phyloP scores from a whole-genome alignment of 352 stramenopile species.

The Phytophthora megakarya region DNA sequence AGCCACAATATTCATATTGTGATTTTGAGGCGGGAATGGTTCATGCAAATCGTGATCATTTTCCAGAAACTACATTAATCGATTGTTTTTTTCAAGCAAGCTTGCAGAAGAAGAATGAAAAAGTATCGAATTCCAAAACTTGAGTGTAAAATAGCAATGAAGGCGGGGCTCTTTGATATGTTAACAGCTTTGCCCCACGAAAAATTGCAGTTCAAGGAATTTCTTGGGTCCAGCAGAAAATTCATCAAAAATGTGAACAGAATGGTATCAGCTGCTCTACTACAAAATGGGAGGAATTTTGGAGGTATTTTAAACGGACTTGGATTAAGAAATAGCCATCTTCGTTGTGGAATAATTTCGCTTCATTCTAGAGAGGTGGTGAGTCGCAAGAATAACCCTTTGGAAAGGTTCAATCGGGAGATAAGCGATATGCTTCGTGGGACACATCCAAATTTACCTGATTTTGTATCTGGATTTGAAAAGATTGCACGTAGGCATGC shows the following conservation, averaged over 20 bases:
- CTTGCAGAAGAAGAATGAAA: neutral
- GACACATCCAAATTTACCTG: conserved; percentile 11
- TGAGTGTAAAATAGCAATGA: neutral
- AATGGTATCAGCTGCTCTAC: neutral
- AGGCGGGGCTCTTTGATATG: neutral
- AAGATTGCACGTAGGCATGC: conserved; percentile 3
- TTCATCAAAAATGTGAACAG: too few species aligned
- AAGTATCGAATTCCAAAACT: neutral
- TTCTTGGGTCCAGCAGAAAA: neutral
- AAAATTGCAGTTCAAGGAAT: neutral
- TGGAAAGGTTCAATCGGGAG: conserved; percentile 30
- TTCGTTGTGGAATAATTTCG: too few species aligned
- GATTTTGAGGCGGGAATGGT: neutral
- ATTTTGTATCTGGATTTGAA: conserved; percentile 28
- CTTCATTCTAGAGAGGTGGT: neutral
- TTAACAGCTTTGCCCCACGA: neutral
- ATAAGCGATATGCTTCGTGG: conserved; percentile 19
- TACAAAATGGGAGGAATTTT: neutral
- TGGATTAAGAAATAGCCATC: neutral
- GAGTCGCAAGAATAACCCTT: conserved; percentile 9
- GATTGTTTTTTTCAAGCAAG: neutral
- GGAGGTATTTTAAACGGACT: neutral
- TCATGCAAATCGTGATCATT: neutral
- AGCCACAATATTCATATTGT: neutral
- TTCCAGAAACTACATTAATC: neutral